A percentile compares a stretch with the other conserved stretches of the same genome.
Conservation (phyloP, 164 flowering plant species). For the Aristolochia fimbriata region DNA sequence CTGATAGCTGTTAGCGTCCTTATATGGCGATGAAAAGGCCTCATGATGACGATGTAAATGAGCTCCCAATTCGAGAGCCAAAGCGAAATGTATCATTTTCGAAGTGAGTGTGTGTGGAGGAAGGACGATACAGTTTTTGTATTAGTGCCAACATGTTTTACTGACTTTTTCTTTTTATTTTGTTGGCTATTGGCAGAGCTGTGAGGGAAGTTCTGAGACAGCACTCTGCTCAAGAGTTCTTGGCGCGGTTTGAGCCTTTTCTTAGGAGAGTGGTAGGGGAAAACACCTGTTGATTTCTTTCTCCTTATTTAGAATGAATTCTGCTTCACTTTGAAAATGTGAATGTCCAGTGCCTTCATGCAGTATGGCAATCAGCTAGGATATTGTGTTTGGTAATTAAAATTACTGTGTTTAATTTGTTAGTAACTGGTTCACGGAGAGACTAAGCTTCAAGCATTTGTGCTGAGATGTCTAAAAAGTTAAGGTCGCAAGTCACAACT, state of each 20-base stretch:
- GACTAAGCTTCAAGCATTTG: too few species aligned
- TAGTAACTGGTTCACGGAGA: too few species aligned
- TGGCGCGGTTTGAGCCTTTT: slow-evolving; percentile 24
- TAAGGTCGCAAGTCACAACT: too few species aligned
- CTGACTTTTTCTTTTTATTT: not conserved
- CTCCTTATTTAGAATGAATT: not conserved
- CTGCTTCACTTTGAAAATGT: not conserved
- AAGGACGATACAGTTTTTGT: not conserved
- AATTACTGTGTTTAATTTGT: too few species aligned
- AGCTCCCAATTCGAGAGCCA: slow-evolving; percentile 11
- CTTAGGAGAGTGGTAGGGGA: slow-evolving; percentile 37
- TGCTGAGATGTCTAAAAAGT: too few species aligned
- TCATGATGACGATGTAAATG: slow-evolving; percentile 12
- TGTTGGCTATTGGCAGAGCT: slow-evolving; percentile 18
- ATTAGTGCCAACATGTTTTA: not conserved
- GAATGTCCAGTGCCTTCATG: not conserved
- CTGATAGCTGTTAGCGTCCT: not conserved
- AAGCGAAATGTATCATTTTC: slow-evolving; percentile 14
- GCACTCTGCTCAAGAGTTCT: slow-evolving; percentile 16
- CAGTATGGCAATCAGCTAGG: not conserved
- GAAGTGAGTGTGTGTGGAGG: slow-evolving; percentile 4
- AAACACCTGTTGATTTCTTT: not conserved
- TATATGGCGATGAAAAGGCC: slow-evolving; percentile 29
- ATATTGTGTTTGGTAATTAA: too few species aligned
- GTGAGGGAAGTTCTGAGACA: slow-evolving; percentile 14